Evolutionary conservation across 2,329 filamentous ascomycete genomes (phyloP), one percentile per base, ranked within the genome.

Genomic region (Cladophialophora exuberans): DNA sequence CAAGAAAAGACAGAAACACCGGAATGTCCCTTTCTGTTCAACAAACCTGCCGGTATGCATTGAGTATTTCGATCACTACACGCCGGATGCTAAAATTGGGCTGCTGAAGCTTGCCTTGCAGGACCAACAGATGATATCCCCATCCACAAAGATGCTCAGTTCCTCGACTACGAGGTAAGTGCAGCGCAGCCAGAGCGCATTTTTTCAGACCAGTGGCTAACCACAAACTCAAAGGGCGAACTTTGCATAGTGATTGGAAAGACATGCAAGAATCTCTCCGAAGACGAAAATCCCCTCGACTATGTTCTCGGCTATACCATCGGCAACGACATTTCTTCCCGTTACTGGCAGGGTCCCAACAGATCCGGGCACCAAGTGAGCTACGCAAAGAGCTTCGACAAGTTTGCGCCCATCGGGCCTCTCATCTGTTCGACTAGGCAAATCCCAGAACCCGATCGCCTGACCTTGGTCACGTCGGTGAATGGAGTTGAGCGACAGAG

Each of bases 281-380:
- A 73, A 56, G 54, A 65, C 1, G 66, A 74, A 4, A 74, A 82
- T 18, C 88, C 88, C 0, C 74, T 91, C n/a, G 75, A 85, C 48
- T 85, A 89, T 65, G 86, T 92, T 2, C 76, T 90, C 1, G 89
- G 89, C 4, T 92, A 91, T 67, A 79, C 84, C 2, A 81, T 89
- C 28, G 87, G 88, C 50, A 89, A 93, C 70, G 89, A 93, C 68
- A 81, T 93, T n/a, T 89, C 85, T 9, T 54, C 52, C 11, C 83
- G 88, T 35, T 86, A 89, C 61, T 91, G 87, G 85, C 87, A 90
- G 71, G 70, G 88, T 56, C 80, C 77, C 36, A 86, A 85, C n/a
- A 84, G 84, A 15, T 80, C 84, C 1, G 56, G 59, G 13, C 35
- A 36, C 67, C 87, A 90, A 71, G 89, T 86, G 86, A 81, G 79